Percentiles rank a stretch among this genome's conserved stretches.
Conservation (phyloP, 2,329 filamentous ascomycete genomes). For the Xylaria hypoxylon region DNA sequence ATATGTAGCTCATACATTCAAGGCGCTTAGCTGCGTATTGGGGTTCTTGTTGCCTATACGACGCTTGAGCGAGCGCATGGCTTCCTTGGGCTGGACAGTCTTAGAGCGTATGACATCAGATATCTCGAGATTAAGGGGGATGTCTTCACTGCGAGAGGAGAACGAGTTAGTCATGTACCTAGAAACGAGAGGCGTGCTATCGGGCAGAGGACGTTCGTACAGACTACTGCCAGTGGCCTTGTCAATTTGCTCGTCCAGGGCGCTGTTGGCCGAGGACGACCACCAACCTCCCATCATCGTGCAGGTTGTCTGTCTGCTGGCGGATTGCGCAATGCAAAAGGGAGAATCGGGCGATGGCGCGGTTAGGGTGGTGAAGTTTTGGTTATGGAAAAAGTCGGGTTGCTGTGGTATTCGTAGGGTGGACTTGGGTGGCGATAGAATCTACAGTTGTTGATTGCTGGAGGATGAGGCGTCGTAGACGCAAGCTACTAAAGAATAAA, state of each 20-base stretch:
- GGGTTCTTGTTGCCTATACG: constrained; percentile 98
- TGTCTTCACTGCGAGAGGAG: constrained; percentile 79
- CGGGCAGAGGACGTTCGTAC: constrained; percentile 63
- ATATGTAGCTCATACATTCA: constrained; percentile 71
- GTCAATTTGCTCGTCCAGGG: constrained; percentile 97
- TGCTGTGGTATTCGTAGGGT: background rate
- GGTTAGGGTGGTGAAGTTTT: background rate
- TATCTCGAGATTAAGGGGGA: constrained; percentile 96
- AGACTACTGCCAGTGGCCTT: constrained; percentile 94
- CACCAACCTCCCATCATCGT: constrained; percentile 87
- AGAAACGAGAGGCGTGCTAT: constrained; percentile 7
- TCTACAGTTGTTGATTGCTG: constrained; percentile 4
- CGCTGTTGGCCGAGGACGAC: constrained; percentile 90
- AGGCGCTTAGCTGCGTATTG: constrained; percentile 93
- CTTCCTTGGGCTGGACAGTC: constrained; percentile 96
- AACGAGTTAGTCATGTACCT: constrained; percentile 13
- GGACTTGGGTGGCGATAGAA: constrained; percentile 4
- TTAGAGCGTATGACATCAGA: constrained; percentile 98
- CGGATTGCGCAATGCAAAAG: constrained; percentile 18
- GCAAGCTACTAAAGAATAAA: constrained; percentile 21
- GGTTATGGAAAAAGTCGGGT: background rate
- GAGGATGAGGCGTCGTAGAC: constrained; percentile 28
- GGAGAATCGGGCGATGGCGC: background rate
- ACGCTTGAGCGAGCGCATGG: constrained; percentile 94
- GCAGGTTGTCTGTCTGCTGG: constrained; percentile 22